These are phyloP conservation scores for Cyberlindnera saturnus DNA, from an alignment of 805 yeast species.

Conservation along the genomic window DNA sequence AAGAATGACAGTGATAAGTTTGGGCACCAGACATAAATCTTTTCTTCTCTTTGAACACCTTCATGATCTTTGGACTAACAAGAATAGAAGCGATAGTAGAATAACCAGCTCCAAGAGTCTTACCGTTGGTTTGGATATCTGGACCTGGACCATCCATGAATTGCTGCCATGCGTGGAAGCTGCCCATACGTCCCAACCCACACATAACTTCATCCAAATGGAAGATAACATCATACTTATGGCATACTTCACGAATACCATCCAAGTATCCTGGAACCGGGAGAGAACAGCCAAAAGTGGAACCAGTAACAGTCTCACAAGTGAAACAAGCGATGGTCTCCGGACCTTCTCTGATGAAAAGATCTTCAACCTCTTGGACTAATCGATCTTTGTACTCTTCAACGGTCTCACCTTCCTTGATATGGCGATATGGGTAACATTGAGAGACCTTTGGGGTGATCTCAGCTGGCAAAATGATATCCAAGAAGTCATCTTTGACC, in stretches of 20 bases:
- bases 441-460: constrained; percentile 23
- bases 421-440: constrained; percentile 26
- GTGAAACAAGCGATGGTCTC: constrained; percentile 37
- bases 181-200: constrained; percentile 48
- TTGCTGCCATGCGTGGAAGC: constrained; percentile 41
- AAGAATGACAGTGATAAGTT: constrained; percentile 42
- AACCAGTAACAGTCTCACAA: constrained; percentile 41
- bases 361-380: constrained; percentile 35
- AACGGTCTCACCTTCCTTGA: constrained; percentile 28
- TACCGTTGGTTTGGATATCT: constrained; percentile 43
- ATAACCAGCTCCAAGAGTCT: constrained; percentile 42
- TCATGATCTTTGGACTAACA: constrained; percentile 31
- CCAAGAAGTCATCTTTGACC: constrained; percentile 31
- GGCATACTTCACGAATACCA: constrained; percentile 39
- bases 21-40: constrained; percentile 37
- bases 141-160: constrained; percentile 34
- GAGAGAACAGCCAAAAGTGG: constrained; percentile 37
- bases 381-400: constrained; percentile 35
- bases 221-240: constrained; percentile 44
- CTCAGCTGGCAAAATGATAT: constrained; percentile 20
- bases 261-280: constrained; percentile 41
- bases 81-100: constrained; percentile 41
- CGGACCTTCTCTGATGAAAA: constrained; percentile 36
- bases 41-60: constrained; percentile 24
- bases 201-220: constrained; percentile 52